These are phyloP conservation scores for Sicyos baderoa DNA, from an alignment of 306 rosid species.

Conservation along the genomic window DNA sequence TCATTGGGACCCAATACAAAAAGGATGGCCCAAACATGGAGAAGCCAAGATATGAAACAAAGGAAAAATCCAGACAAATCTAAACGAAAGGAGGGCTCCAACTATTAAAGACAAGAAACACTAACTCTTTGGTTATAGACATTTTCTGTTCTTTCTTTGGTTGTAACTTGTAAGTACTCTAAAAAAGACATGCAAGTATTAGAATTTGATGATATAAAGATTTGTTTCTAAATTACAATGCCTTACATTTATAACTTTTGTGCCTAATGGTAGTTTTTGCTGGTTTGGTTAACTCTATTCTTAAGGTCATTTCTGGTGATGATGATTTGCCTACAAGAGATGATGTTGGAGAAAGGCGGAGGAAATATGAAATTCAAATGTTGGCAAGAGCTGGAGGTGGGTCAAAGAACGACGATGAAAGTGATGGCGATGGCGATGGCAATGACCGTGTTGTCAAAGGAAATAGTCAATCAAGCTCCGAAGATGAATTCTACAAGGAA, in stretches of 20 bases:
- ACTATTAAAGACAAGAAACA: too few relatives aligned
- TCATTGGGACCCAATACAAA: neutral
- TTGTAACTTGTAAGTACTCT: too few relatives aligned
- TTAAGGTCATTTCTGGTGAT: constrained; percentile 76
- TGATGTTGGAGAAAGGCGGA: constrained; percentile 62
- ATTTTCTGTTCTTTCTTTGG: too few relatives aligned
- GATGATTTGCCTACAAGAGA: constrained; percentile 84
- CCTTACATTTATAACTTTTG: neutral
- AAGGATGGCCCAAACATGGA: neutral
- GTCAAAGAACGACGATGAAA: constrained; percentile 34
- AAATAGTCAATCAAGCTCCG: constrained; percentile 38
- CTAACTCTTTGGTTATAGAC: too few relatives aligned
- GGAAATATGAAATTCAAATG: constrained; percentile 53
- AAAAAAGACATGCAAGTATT: neutral
- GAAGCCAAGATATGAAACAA: too few relatives aligned
- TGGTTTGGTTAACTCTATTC: constrained; percentile 13
- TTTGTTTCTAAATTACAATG: neutral
- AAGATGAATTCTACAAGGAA: constrained; percentile 60
- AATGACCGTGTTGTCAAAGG: constrained; percentile 35
- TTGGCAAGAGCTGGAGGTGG: constrained; percentile 58
- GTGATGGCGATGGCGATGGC: constrained; percentile 27
- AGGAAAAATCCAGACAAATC: too few relatives aligned
- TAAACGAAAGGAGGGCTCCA: too few relatives aligned
- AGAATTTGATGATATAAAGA: constrained; percentile 2
- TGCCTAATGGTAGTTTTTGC: neutral